Conservation (phyloP, 352 stramenopile genomes). For the Peronospora destructor region DNA sequence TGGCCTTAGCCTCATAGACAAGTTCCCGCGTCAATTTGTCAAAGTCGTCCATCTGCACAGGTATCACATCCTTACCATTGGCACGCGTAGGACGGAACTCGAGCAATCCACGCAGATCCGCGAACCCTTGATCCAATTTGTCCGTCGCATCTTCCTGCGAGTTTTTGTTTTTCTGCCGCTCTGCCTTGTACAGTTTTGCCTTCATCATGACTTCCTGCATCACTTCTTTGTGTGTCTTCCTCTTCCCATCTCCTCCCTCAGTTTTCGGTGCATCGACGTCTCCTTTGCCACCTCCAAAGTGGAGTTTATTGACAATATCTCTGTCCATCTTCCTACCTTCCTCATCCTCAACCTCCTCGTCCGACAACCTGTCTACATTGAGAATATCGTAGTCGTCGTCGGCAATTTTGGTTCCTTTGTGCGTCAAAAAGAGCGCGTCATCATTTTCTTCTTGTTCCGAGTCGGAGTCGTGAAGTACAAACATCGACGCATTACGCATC, state of each 20-base stretch:
- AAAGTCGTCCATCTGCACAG: conserved; percentile 80
- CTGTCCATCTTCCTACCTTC: conserved; percentile 62
- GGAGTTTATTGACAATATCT: conserved; percentile 79
- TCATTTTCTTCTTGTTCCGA: conserved; percentile 62
- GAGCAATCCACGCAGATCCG: conserved; percentile 54
- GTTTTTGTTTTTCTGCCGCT: conserved; percentile 83
- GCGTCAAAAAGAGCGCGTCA: conserved; percentile 61
- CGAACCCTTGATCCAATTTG: conserved; percentile 66
- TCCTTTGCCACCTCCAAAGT: conserved; percentile 67
- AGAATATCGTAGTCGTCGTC: conserved; percentile 72
- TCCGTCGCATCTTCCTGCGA: conserved; percentile 75
- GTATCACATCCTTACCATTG: conserved; percentile 48
- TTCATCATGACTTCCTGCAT: conserved; percentile 91
- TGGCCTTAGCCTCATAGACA: conserved; percentile 88
- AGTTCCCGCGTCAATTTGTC: conserved; percentile 75
- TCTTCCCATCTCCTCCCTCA: conserved; percentile 26
- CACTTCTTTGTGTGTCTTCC: conserved; percentile 85
- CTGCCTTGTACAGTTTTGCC: conserved; percentile 85
- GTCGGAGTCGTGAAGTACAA: conserved; percentile 75
- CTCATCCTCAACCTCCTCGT: conserved; percentile 72
- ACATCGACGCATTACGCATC: conserved; percentile 64
- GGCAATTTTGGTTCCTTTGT: conserved; percentile 58
- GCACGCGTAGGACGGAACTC: conserved; percentile 70
- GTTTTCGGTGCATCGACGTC: conserved; percentile 16
- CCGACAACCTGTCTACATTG: conserved; percentile 40